Base-by-base conservation (phyloP, 2,329 filamentous ascomycete genomes). In the Ophiostoma montium region DNA sequence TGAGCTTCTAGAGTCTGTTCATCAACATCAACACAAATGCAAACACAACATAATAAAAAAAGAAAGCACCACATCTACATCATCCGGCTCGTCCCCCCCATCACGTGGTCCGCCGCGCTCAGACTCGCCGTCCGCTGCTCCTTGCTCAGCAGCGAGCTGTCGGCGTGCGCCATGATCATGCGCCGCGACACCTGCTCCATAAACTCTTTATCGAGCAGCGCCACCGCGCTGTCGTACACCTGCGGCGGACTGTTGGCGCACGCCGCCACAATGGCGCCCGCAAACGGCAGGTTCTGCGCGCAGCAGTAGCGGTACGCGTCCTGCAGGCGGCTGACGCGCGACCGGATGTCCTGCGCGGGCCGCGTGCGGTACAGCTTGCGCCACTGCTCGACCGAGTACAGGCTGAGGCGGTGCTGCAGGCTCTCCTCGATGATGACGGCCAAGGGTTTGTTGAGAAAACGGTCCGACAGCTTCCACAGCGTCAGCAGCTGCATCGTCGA, bases 381-480 rank as follows among this genome's bases (percentile, higher is more conserved):
- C 54, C 53, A 56, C 50, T 57, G 50, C 36, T 54, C 52, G 27
- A 39, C 38, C 33, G 54, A 53, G 51, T 57, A 57, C 16, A 57
- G 56, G 36, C 52, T 48, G 8, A 56, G 52, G 3, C 54, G 55
- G 50, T 57, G 54, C 35, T 54, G 50, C 27, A 57, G 50, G 51
- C 55, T 57, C 48, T 58, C 56, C 38, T 56, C 48, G 35, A 46
- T 48, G 6, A 56, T 32, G 11, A 27, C 21, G 3, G 44, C 39
- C 18, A 58, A 15, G 16, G 32, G 41, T 5, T 18, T 18, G 48
- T 53, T 50, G 50, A 54, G 41, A 33, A 58, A 56, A n/a, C 54
- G 55, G 49, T 54, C 50, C 7, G 53, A 51, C 2, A 58, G 50
- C 42, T 51, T 49, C 57, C 57, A 59, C 15, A 59, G 51, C n/a